A percentile compares a stretch with the other conserved stretches of the same genome.
phyloP scores from a whole-genome alignment of 306 rosid species.

The Trifolium dubium region DNA sequence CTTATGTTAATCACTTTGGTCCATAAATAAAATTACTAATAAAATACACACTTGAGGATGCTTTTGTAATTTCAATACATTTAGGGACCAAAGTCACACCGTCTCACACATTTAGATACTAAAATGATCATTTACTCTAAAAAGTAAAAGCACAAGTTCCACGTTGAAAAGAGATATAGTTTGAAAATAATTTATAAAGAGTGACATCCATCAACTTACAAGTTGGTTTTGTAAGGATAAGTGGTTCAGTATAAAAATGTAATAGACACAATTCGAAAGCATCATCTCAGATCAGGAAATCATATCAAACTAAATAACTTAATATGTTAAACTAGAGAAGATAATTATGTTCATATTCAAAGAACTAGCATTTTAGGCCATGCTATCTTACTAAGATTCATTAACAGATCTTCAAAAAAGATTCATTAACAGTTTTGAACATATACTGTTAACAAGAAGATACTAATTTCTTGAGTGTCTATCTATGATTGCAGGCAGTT shows the following conservation, averaged over 20 bases:
- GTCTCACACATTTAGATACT: neutral
- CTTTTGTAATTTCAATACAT: no score
- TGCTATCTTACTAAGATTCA: neutral
- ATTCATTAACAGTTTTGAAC: neutral
- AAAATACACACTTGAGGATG: no score
- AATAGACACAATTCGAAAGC: neutral
- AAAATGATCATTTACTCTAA: no score
- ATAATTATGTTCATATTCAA: neutral
- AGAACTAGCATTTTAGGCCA: constrained; percentile 25
- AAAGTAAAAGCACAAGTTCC: neutral
- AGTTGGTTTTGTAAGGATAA: no score
- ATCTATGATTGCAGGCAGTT: constrained; percentile 58
- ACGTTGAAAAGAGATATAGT: neutral
- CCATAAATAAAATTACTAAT: no score
- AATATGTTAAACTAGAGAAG: constrained; percentile 16
- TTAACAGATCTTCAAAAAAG: neutral
- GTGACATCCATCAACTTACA: neutral
- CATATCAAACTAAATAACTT: neutral
- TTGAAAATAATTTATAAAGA: neutral
- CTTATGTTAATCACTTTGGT: neutral
- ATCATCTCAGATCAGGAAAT: neutral
- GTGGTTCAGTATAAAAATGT: no score
- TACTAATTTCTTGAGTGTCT: constrained; percentile 22
- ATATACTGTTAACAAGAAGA: constrained; percentile 13
- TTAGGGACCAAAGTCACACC: no score